Conservation (phyloP, 2,329 filamentous ascomycete genomes). For the Fusarium oligoseptatum region DNA sequence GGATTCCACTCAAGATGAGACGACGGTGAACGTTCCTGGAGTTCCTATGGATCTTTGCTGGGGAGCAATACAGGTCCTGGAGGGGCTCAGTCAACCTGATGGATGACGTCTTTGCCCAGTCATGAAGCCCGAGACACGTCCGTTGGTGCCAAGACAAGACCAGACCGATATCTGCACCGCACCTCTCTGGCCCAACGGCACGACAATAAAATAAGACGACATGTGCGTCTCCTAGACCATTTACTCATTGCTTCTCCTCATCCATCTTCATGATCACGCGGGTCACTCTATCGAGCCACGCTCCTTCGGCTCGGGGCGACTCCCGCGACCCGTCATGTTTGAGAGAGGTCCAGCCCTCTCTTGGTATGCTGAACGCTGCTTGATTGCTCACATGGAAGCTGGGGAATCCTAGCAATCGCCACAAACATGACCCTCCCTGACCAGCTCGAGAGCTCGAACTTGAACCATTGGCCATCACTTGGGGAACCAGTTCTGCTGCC, state of each 20-base stretch:
- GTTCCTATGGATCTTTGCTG: neutral
- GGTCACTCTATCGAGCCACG: constrained; percentile 4
- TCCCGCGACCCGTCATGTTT: constrained; percentile 13
- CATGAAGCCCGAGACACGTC: constrained; percentile 2
- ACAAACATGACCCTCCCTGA: constrained; percentile 12
- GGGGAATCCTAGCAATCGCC: constrained; percentile 13
- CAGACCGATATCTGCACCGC: constrained; percentile 2
- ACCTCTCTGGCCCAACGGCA: neutral
- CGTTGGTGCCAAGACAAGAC: neutral
- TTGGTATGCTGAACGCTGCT: constrained; percentile 16
- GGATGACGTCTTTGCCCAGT: neutral
- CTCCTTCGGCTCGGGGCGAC: constrained; percentile 30
- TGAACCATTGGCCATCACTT: constrained; percentile 20
- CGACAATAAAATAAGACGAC: constrained; percentile 6
- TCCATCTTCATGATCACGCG: constrained; percentile 11
- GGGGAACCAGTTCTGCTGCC: neutral
- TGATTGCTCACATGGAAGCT: constrained; percentile 10
- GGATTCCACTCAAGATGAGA: neutral
- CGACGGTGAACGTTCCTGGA: neutral
- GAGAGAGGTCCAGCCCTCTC: constrained; percentile 15
- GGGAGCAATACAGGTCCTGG: neutral
- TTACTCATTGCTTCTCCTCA: constrained; percentile 7
- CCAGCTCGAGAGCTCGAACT: constrained; percentile 13
- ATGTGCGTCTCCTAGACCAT: constrained; percentile 8
- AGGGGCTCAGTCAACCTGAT: neutral